These are phyloP conservation scores for Teratosphaeria nubilosa DNA, from an alignment of 2,329 filamentous ascomycete genomes.

Conservation along the genomic window DNA sequence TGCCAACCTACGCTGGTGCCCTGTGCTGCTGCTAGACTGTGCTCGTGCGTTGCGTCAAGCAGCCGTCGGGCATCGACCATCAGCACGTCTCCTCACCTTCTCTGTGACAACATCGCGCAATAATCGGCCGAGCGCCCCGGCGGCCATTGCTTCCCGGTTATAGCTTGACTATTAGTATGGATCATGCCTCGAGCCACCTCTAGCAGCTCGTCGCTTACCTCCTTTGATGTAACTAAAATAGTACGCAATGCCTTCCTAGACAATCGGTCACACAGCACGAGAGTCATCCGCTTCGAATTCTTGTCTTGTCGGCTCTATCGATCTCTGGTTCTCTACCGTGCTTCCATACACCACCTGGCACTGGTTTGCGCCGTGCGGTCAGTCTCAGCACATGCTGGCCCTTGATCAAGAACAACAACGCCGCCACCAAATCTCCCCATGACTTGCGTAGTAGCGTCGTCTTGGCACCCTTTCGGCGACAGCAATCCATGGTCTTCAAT, in stretches of 20 bases:
- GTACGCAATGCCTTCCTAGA: neutral
- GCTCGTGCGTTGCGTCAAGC: neutral
- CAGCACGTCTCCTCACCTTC: neutral
- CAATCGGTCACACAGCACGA: neutral
- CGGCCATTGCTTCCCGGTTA: neutral
- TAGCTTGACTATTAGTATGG: slow-evolving; percentile 1
- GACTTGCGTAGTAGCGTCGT: slow-evolving; percentile 23
- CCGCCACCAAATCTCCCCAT: slow-evolving; percentile 8
- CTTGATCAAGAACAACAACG: neutral
- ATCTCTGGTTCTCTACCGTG: neutral
- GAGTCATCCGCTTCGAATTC: neutral
- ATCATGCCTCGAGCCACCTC: neutral
- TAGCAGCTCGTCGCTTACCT: neutral
- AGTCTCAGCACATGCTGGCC: neutral
- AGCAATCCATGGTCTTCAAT: slow-evolving; percentile 22
- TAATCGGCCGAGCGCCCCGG: neutral
- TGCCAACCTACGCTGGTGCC: neutral
- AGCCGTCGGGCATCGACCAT: neutral
- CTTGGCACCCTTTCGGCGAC: slow-evolving; percentile 21
- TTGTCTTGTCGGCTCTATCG: neutral
- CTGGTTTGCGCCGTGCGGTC: neutral
- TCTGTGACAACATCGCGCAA: neutral
- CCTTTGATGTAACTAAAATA: neutral
- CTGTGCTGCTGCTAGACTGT: neutral
- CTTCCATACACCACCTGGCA: neutral